These are phyloP conservation scores for Xerocomus potaroensis DNA, from an alignment of 768 basidiomycete species.

Conservation along the genomic window DNA sequence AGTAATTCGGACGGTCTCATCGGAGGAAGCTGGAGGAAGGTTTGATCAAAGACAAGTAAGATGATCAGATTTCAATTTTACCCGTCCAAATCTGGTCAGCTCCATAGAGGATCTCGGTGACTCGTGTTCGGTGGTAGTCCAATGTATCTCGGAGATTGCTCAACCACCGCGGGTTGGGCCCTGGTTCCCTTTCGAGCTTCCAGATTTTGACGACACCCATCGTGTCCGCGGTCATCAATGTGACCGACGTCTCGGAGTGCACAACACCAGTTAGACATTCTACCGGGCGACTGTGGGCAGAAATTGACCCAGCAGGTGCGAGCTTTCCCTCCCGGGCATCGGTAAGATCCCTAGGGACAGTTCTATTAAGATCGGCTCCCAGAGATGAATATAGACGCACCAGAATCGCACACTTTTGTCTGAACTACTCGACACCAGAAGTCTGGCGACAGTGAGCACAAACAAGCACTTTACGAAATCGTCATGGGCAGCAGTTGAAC, in stretches of 20 bases:
- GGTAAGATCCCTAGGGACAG: conserved; percentile 56
- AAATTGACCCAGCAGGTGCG: conserved; percentile 61
- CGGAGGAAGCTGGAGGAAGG: conserved; percentile 66
- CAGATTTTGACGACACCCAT: conserved; percentile 88
- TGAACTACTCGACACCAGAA: conserved; percentile 84
- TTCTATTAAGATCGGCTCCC: background rate
- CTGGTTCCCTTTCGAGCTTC: conserved; percentile 49
- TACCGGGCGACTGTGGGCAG: conserved; percentile 84
- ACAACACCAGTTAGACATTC: conserved; percentile 64
- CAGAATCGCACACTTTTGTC: conserved; percentile 88
- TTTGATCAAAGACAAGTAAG: conserved; percentile 1
- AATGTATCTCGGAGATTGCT: conserved; percentile 52
- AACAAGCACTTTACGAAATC: conserved; percentile 90
- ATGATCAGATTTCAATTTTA: conserved; percentile 27
- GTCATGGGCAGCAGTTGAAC: conserved; percentile 70
- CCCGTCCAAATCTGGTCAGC: conserved; percentile 88
- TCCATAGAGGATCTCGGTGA: conserved; percentile 68
- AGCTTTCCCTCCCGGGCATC: conserved; percentile 37
- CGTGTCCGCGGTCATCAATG: conserved; percentile 83
- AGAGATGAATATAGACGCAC: conserved; percentile 39
- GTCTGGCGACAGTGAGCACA: conserved; percentile 56
- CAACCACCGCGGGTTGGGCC: conserved; percentile 44
- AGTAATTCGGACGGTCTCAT: conserved; percentile 73
- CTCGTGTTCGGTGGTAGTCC: conserved; percentile 73
- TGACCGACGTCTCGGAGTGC: conserved; percentile 41